Conservation (phyloP, 345 rosid species). For the Syzygium jambos region DNA sequence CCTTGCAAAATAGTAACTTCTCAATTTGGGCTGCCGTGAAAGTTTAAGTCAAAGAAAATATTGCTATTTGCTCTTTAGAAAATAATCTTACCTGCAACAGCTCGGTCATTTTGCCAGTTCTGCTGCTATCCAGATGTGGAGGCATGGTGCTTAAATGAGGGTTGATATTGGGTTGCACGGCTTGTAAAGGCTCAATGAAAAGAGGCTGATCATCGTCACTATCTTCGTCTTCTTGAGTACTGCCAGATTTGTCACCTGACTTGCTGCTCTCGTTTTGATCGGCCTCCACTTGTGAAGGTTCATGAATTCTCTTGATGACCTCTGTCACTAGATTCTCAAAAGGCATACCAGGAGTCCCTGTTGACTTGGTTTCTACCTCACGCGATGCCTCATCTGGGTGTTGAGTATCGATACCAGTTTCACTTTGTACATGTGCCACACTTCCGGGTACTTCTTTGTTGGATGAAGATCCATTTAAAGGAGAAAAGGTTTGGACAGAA, state of each 20-base stretch:
- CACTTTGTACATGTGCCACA: conserved; percentile 5
- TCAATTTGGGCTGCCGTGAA: background rate
- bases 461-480: conserved; percentile 18
- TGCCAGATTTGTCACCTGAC: conserved; percentile 8
- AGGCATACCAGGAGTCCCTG: conserved; percentile 21
- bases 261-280: conserved; percentile 9
- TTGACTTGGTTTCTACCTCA: conserved; percentile 16
- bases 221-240: conserved; percentile 15
- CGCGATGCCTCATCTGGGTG: background rate
- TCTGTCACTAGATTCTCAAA: conserved; percentile 59
- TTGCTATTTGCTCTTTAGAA: background rate
- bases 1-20: conserved; percentile 25
- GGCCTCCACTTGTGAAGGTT: conserved; percentile 22
- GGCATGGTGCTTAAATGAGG: conserved; percentile 26
- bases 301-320: conserved; percentile 39
- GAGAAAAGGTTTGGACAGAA: conserved; percentile 5
- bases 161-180: conserved; percentile 30
- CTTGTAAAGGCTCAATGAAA: conserved; percentile 56
- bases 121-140: conserved; percentile 42
- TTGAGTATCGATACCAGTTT: conserved; percentile 10
- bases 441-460: background rate
- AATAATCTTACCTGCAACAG: conserved; percentile 60
- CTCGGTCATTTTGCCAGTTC: conserved; percentile 76
- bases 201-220: conserved; percentile 34
- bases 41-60: background rate